Conservation (phyloP, 1,284 basidiomycete genomes). For the Leccinum subrobustum region DNA sequence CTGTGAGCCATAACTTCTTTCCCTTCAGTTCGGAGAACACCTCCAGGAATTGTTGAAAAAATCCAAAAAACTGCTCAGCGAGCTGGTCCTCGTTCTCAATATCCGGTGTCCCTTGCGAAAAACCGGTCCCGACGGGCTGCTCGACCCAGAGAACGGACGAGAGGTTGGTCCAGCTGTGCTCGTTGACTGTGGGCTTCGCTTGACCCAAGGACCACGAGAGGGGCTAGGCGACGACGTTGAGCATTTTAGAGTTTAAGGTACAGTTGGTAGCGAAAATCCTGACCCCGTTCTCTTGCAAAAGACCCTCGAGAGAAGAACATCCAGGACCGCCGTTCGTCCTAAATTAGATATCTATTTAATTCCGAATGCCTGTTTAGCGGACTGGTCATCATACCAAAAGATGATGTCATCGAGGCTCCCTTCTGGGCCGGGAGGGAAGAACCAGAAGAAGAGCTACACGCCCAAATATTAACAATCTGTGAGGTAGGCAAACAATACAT, state of each 20-base stretch:
- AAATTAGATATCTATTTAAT: constrained; percentile 17
- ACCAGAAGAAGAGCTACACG: constrained; percentile 80
- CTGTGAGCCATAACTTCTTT: constrained; percentile 66
- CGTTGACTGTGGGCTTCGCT: constrained; percentile 63
- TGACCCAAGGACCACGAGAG: constrained; percentile 67
- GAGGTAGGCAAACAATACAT: constrained; percentile 50
- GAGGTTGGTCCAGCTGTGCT: constrained; percentile 80
- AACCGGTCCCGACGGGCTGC: constrained; percentile 84
- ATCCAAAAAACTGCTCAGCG: constrained; percentile 46
- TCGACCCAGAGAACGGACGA: constrained; percentile 81
- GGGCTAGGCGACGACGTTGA: constrained; percentile 40
- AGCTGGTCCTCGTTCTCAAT: constrained; percentile 70
- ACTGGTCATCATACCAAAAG: constrained; percentile 51
- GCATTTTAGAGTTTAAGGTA: not conserved
- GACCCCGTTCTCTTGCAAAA: constrained; percentile 82
- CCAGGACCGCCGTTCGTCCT: constrained; percentile 53
- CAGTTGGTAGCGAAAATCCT: constrained; percentile 21
- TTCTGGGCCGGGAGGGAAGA: constrained; percentile 75
- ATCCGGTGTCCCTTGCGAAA: constrained; percentile 70
- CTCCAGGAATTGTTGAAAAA: constrained; percentile 72
- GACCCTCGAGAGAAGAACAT: constrained; percentile 77
- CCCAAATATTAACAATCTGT: constrained; percentile 50
- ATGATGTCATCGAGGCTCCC: constrained; percentile 71
- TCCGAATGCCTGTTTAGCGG: not conserved
- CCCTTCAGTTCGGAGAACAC: constrained; percentile 70